phyloP scores from a whole-genome alignment of 768 basidiomycete genomes.

The Bullera alba region DNA sequence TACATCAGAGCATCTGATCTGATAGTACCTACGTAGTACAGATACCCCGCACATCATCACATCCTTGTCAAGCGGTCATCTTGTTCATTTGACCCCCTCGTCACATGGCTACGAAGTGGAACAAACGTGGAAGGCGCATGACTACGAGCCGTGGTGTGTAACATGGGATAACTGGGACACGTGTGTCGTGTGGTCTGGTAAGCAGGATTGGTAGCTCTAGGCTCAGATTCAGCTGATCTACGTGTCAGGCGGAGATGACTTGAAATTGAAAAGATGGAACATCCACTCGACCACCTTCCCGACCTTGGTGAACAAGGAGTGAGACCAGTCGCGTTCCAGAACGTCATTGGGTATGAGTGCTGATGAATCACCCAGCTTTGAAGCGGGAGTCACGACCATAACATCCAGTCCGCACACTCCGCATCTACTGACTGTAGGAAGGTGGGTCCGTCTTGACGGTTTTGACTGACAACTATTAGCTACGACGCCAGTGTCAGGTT shows the following conservation, averaged over 20 bases:
- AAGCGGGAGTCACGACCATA: constrained; percentile 85
- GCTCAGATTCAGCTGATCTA: neutral
- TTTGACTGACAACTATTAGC: too few species aligned
- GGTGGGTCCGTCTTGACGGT: constrained; percentile 52
- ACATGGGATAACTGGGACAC: constrained; percentile 84
- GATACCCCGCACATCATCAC: neutral
- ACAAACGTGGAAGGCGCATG: constrained; percentile 73
- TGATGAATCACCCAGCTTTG: constrained; percentile 56
- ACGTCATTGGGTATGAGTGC: neutral
- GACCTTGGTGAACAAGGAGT: constrained; percentile 68
- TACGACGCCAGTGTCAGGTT: constrained; percentile 75
- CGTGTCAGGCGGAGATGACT: constrained; percentile 77
- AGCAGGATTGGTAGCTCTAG: constrained; percentile 2
- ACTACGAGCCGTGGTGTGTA: constrained; percentile 88
- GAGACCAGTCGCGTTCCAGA: too few species aligned
- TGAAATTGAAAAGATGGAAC: constrained; percentile 87
- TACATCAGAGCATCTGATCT: neutral
- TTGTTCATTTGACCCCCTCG: constrained; percentile 54
- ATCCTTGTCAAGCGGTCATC: constrained; percentile 62
- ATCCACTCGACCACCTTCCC: constrained; percentile 61
- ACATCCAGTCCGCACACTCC: constrained; percentile 74
- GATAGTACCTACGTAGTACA: neutral
- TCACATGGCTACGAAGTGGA: constrained; percentile 51
- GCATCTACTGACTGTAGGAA: constrained; percentile 81
- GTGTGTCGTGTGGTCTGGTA: constrained; percentile 77